phyloP scores from a whole-genome alignment of 331 rosid species.

The Acacia concinna region DNA sequence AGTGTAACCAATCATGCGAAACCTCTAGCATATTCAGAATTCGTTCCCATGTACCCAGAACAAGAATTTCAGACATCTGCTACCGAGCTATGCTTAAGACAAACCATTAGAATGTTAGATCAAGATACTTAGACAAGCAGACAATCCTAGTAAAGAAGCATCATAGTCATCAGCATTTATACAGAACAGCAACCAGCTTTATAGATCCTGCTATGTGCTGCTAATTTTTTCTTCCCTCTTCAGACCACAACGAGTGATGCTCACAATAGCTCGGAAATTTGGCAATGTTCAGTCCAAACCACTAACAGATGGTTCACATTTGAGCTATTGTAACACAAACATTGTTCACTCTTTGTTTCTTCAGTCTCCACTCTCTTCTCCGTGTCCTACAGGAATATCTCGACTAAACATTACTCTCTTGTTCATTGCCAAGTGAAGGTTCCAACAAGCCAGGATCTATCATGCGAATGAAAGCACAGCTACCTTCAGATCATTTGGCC shows the following conservation, averaged over 20 bases:
- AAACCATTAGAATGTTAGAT: not conserved
- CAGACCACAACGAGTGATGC: not conserved
- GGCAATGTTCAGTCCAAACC: not conserved
- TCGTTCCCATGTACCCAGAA: not conserved
- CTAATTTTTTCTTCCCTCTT: not conserved
- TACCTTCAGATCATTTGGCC: not conserved
- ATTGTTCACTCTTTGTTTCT: not conserved
- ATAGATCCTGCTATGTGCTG: not conserved
- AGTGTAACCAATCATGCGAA: not conserved
- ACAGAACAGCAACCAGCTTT: not conserved
- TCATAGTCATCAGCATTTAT: not conserved
- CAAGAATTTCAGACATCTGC: not conserved
- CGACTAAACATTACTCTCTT: not conserved
- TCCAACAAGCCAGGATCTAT: not conserved
- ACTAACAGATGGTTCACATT: conserved; percentile 8
- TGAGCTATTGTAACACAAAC: conserved; percentile 2
- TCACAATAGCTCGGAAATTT: not conserved
- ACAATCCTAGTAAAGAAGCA: conserved; percentile 6
- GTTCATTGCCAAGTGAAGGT: not conserved
- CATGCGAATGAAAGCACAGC: not conserved
- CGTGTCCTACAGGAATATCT: not conserved
- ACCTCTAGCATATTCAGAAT: not conserved
- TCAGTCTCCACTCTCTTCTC: not conserved
- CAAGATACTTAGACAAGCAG: not conserved
- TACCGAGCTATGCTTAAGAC: not conserved